Conservation (phyloP, 2,329 filamentous ascomycete genomes). For the Bipolaris zeicola region DNA sequence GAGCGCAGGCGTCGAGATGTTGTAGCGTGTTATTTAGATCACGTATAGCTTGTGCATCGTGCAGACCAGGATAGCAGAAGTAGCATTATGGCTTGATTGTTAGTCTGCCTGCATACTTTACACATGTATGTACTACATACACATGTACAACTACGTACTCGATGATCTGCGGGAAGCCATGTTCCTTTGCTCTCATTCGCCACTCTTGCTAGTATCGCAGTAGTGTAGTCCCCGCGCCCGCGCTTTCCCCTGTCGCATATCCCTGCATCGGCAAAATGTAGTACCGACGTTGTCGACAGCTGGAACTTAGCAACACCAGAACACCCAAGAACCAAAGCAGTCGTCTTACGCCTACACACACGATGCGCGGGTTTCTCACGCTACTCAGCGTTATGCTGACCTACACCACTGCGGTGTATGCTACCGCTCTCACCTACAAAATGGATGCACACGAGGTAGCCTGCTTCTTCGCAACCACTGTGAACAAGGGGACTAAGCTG, state of each 20-base stretch:
- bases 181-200: not conserved
- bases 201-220: slow-evolving; percentile 20
- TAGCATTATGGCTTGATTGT: not conserved
- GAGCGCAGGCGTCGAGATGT: slow-evolving; percentile 4
- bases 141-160: no score
- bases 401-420: slow-evolving; percentile 72
- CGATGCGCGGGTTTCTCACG: slow-evolving; percentile 44
- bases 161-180: no score
- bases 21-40: slow-evolving; percentile 9
- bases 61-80: slow-evolving; percentile 10
- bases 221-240: slow-evolving; percentile 12
- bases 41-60: slow-evolving; percentile 5
- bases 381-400: slow-evolving; percentile 67
- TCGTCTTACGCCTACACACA: slow-evolving; percentile 23
- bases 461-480: slow-evolving; percentile 87
- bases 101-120: not conserved
- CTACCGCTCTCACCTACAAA: slow-evolving; percentile 94
- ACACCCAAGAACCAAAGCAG: slow-evolving; percentile 17
- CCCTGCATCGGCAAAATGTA: slow-evolving; percentile 29
- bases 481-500: slow-evolving; percentile 82
- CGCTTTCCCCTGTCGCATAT: slow-evolving; percentile 17
- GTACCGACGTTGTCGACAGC: slow-evolving; percentile 40
- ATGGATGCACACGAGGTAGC: slow-evolving; percentile 88
- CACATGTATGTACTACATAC: no score
- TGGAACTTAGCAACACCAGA: slow-evolving; percentile 26